Percentiles rank a stretch among this genome's conserved stretches.
Evolutionary conservation across 257 asterid genomes (phyloP).

Genomic region (Jasminum sambac): DNA sequence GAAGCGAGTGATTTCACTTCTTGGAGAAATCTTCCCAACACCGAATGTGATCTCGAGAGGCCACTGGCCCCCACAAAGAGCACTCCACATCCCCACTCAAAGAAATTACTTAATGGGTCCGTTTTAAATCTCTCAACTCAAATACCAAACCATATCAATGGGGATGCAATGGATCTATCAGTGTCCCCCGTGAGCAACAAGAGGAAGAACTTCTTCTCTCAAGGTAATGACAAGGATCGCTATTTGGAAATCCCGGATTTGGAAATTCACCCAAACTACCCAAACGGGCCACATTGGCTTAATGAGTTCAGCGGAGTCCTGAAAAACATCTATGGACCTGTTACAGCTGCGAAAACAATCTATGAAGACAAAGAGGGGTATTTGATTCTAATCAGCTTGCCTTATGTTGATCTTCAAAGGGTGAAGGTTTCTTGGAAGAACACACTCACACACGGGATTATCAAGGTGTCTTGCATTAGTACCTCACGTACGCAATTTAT

Average conservation of each 20-base stretch:
- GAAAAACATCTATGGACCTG: slow-evolving; percentile 62
- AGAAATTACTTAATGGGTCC: slow-evolving; percentile 61
- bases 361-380: slow-evolving; percentile 75
- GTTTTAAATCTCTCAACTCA: slow-evolving; percentile 60
- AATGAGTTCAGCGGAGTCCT: slow-evolving; percentile 58
- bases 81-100: slow-evolving; percentile 37
- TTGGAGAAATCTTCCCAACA: slow-evolving; percentile 70
- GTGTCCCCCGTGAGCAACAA: slow-evolving; percentile 52
- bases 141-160: slow-evolving; percentile 39
- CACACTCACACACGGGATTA: slow-evolving; percentile 43
- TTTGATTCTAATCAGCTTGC: slow-evolving; percentile 61
- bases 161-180: slow-evolving; percentile 51
- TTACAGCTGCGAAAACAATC: slow-evolving; percentile 64
- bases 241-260: slow-evolving; percentile 42
- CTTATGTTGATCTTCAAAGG: slow-evolving; percentile 62
- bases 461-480: slow-evolving; percentile 42
- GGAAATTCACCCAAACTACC: slow-evolving; percentile 44
- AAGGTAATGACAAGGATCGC: slow-evolving; percentile 50
- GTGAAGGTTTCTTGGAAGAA: slow-evolving; percentile 79
- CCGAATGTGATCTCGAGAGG: slow-evolving; percentile 65
- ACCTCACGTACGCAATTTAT: slow-evolving; percentile 38
- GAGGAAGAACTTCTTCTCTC: slow-evolving; percentile 48
- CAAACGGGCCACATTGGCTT: slow-evolving; percentile 59
- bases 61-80: slow-evolving; percentile 43
- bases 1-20: slow-evolving; percentile 65